Base-by-base conservation (phyloP, 345 rosid genomes). In the Pistacia vera region DNA sequence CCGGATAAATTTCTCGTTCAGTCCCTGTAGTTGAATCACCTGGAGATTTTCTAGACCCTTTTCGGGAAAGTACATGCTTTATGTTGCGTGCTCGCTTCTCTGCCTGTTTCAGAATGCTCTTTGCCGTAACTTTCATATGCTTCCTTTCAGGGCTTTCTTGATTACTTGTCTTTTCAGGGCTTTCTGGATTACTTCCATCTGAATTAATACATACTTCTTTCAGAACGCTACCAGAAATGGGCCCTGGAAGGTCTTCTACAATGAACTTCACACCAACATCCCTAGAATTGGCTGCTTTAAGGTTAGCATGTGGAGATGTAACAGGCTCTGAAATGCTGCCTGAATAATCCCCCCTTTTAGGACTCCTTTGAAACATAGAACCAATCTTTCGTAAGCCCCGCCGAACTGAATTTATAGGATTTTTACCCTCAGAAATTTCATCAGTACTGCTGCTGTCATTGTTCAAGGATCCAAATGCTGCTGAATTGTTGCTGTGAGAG, bases 1-100 rank as follows among this genome's bases (percentile, higher is more conserved):
- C 88, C 16, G 69, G 72, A 66, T 51, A 55, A 54, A 51, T 67
- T 41, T 90, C 89, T 54, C 73, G 52, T 55, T 79, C 92, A 36
- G 35, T 63, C 52, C 64, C 73, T 1, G 48, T 64, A 41, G 83
- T 66, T 70, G 82, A 61, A 77, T 48, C 64, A 30, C 44, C 84
- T 46, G 8, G 77, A 20, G 78, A 72, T 63, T 70, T 85, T 78
- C 76, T 84, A 33, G 97, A 91, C 36, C 92, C 92, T 87, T 87
- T 96, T 48, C 82, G 86, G 5, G 97, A 91, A 73, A 96, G 80
- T 0, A 46, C 90, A 55, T 91, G 87, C 81, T 88, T 95, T 46
- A 93, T 4, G 54, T 70, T 65, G 57, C 82, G 86, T 62, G 92
- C 92, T 77, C 87, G 88, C 46, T 86, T 89, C 75, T 65, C 92